Conservation (phyloP, 2,329 filamentous ascomycete species). For the Fusarium sp. region DNA sequence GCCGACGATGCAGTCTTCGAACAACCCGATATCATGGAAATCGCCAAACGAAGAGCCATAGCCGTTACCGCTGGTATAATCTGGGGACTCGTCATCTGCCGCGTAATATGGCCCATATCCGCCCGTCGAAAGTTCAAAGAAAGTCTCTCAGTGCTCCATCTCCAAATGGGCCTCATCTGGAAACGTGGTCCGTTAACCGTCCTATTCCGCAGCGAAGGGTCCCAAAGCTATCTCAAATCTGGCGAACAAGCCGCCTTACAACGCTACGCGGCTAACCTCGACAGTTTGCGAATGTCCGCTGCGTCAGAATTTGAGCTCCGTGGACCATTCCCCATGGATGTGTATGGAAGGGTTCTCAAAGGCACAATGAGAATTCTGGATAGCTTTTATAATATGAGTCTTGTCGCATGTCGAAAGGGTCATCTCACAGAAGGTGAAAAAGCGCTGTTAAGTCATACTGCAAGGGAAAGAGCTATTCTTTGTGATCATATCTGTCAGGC, state of each 20-base stretch:
- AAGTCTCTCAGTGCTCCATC: constrained; percentile 86
- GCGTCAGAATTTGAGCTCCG: constrained; percentile 86
- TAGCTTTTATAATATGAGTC: constrained; percentile 94
- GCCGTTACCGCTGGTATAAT: constrained; percentile 89
- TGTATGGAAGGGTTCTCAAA: constrained; percentile 78
- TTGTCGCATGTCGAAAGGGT: constrained; percentile 85
- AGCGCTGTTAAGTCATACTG: constrained; percentile 81
- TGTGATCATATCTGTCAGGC: constrained; percentile 93
- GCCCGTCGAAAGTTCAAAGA: constrained; percentile 89
- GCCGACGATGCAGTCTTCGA: constrained; percentile 88
- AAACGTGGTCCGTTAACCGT: constrained; percentile 88
- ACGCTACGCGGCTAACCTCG: constrained; percentile 69
- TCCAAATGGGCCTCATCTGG: constrained; percentile 96
- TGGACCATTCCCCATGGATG: constrained; percentile 82
- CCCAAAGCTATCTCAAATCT: constrained; percentile 73
- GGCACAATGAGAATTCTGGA: constrained; percentile 88
- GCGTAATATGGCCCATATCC: constrained; percentile 92
- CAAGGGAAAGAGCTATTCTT: constrained; percentile 80
- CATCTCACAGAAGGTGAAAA: constrained; percentile 83
- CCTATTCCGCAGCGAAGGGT: constrained; percentile 69
- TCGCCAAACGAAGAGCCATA: constrained; percentile 86
- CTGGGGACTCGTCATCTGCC: constrained; percentile 92
- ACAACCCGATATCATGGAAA: constrained; percentile 85
- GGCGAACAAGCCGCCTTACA: constrained; percentile 22
- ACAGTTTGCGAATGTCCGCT: constrained; percentile 77